These are phyloP conservation scores for Hypsizygus ulmarius DNA, from an alignment of 1,284 basidiomycete species.

Conservation along the genomic window DNA sequence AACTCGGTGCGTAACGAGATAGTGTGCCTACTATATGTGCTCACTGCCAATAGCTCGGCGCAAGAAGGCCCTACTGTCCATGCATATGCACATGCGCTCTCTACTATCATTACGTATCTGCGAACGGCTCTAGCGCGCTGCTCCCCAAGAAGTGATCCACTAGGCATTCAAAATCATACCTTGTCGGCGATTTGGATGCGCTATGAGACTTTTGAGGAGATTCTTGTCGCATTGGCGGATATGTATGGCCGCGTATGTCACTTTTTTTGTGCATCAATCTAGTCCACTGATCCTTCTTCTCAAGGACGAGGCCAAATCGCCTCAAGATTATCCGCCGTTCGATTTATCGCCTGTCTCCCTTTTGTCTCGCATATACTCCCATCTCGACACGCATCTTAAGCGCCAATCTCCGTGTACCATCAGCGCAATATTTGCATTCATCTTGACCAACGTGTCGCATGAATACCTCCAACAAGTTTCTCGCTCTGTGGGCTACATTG, in stretches of 20 bases:
- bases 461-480: constrained; percentile 59
- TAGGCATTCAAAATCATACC: constrained; percentile 19
- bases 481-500: constrained; percentile 55
- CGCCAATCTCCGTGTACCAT: constrained; percentile 44
- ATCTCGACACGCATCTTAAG: constrained; percentile 50
- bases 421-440: constrained; percentile 56
- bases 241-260: constrained; percentile 56
- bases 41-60: constrained; percentile 33
- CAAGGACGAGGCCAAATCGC: constrained; percentile 39
- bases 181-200: constrained; percentile 50
- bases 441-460: constrained; percentile 58
- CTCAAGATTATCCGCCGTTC: constrained; percentile 41
- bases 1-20: constrained; percentile 36
- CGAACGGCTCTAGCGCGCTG: constrained; percentile 41
- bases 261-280: constrained; percentile 1
- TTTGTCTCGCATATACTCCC: constrained; percentile 54
- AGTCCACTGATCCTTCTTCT: constrained; percentile 2
- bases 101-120: constrained; percentile 50
- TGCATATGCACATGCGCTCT: constrained; percentile 63
- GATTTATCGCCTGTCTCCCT: constrained; percentile 45
- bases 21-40: not conserved
- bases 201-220: constrained; percentile 50
- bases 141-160: constrained; percentile 29
- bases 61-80: constrained; percentile 52
- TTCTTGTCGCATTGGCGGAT: constrained; percentile 47